Evolutionary conservation across 1,284 basidiomycete genomes (phyloP).

Genomic region (Cutaneotrichosporon cyanovorans): DNA sequence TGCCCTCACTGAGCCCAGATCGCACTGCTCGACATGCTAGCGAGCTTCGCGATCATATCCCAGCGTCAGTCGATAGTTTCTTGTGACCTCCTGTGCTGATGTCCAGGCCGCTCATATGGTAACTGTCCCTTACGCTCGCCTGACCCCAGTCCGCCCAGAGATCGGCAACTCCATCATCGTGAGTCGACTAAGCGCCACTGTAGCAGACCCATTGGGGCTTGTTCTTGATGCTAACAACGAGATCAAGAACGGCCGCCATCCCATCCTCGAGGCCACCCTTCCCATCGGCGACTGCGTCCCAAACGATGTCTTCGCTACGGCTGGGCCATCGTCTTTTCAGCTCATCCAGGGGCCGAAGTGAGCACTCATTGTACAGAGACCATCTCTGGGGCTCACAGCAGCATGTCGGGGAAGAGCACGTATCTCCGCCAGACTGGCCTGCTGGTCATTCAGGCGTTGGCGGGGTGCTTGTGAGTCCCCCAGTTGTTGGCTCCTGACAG

Average conservation of each 20-base stretch:
- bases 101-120: slow-evolving; percentile 4
- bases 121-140: neutral
- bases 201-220: neutral
- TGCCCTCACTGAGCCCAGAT: slow-evolving; percentile 49
- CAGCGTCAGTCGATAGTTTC: slow-evolving; percentile 52
- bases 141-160: slow-evolving; percentile 68
- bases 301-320: slow-evolving; percentile 63
- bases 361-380: slow-evolving; percentile 32
- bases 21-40: slow-evolving; percentile 68
- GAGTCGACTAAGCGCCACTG: slow-evolving; percentile 4
- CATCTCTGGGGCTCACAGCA: slow-evolving; percentile 39
- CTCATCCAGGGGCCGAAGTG: slow-evolving; percentile 83
- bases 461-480: slow-evolving; percentile 61
- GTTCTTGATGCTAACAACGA: slow-evolving; percentile 8
- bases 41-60: slow-evolving; percentile 65
- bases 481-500: neutral
- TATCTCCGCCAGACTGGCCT: slow-evolving; percentile 81
- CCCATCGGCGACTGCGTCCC: slow-evolving; percentile 63
- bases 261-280: slow-evolving; percentile 69
- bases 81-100: neutral
- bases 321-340: slow-evolving; percentile 72
- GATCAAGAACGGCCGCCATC: slow-evolving; percentile 76
- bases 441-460: slow-evolving; percentile 74
- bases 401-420: slow-evolving; percentile 90
- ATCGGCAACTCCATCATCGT: slow-evolving; percentile 71